These are phyloP conservation scores for Sporothrix dimorphospora DNA, from an alignment of 2,329 filamentous ascomycete genomes.

Conservation along the genomic window DNA sequence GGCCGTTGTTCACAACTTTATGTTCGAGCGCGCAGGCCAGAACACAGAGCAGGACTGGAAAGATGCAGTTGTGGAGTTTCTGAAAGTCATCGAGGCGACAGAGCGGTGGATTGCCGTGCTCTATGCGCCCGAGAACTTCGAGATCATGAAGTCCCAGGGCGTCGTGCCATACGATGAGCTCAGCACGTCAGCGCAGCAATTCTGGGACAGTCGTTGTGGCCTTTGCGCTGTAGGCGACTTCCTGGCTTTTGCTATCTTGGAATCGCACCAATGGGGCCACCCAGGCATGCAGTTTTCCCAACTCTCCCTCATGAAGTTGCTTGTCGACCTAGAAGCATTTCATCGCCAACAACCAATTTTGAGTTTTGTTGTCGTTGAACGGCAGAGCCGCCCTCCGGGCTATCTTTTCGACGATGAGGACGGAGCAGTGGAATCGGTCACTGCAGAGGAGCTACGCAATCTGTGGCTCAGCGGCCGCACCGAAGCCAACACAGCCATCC, in stretches of 20 bases:
- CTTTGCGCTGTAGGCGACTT: constrained; percentile 33
- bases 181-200: constrained; percentile 18
- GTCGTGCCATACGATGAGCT: constrained; percentile 24
- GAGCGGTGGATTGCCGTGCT: constrained; percentile 32
- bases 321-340: constrained; percentile 42
- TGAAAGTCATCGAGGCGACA: constrained; percentile 27
- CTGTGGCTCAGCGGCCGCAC: constrained; percentile 24
- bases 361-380: constrained; percentile 38
- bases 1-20: constrained; percentile 38
- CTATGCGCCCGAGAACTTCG: constrained; percentile 30
- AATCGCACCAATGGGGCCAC: constrained; percentile 35
- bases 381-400: constrained; percentile 35
- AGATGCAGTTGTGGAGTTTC: constrained; percentile 30
- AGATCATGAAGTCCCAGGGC: constrained; percentile 16
- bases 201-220: constrained; percentile 30
- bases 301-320: constrained; percentile 37
- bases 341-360: constrained; percentile 40
- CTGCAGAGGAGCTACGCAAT: constrained; percentile 26
- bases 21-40: constrained; percentile 33
- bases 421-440: constrained; percentile 30
- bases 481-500: neutral
- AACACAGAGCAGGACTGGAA: constrained; percentile 34
- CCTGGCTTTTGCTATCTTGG: constrained; percentile 31
- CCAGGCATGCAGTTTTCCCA: constrained; percentile 31
- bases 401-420: constrained; percentile 36